Percentiles rank a stretch among this genome's conserved stretches.
Evolutionary conservation across 2,329 filamentous ascomycete genomes (phyloP).

Genomic region (Colletotrichum neosansevieriae): DNA sequence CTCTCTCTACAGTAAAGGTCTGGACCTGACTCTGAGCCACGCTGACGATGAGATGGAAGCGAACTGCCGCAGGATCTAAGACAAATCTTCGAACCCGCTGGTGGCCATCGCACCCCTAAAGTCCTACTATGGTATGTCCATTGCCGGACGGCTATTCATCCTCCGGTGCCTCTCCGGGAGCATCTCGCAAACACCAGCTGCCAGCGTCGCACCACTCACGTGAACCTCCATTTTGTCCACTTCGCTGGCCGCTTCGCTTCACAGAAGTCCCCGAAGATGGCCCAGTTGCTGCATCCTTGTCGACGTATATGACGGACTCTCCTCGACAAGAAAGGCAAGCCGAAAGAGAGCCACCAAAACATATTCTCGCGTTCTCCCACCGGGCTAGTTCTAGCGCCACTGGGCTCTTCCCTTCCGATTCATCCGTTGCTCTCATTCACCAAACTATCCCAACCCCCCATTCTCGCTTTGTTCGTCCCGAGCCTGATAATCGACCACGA

Average conservation of each 20-base stretch:
- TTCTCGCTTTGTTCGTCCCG: not conserved
- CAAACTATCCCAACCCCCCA: not conserved
- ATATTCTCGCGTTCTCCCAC: not conserved
- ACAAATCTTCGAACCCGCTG: constrained; percentile 9
- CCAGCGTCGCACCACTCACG: no score
- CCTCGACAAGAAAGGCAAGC: constrained; percentile 28
- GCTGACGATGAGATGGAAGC: not conserved
- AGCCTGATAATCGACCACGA: constrained; percentile 1
- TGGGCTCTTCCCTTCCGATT: constrained; percentile 16
- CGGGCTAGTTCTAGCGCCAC: constrained; percentile 21
- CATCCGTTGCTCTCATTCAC: constrained; percentile 26
- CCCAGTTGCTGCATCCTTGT: constrained; percentile 21
- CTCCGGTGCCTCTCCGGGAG: constrained; percentile 1
- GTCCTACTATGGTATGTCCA: not conserved
- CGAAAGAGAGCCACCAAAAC: no score
- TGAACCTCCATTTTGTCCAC: constrained; percentile 1
- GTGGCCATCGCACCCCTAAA: not conserved
- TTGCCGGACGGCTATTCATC: constrained; percentile 2
- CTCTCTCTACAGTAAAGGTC: not conserved
- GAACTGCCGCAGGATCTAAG: constrained; percentile 20
- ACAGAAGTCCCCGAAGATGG: constrained; percentile 18
- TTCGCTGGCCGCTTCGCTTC: constrained; percentile 1
- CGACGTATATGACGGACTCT: constrained; percentile 12
- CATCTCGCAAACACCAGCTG: not conserved
- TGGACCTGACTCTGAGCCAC: constrained; percentile 20